phyloP scores from a whole-genome alignment of 768 basidiomycete genomes.

The Dioszegia hungarica region DNA sequence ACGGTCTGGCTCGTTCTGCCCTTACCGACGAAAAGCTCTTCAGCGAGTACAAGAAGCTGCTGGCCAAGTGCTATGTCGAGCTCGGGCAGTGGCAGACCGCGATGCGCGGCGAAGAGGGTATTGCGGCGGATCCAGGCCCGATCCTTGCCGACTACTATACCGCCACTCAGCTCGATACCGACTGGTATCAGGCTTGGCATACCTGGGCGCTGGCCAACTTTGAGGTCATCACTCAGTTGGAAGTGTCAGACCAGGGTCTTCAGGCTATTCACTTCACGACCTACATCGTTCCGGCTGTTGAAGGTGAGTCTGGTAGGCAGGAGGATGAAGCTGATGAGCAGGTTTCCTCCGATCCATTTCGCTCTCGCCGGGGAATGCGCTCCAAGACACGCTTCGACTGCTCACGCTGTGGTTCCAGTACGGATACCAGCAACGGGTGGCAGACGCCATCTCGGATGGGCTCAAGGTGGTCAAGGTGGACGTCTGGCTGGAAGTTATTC shows the following conservation, averaged over 20 bases:
- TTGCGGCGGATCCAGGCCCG: conserved; percentile 55
- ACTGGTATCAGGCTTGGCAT: conserved; percentile 99
- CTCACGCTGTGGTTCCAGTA: conserved; percentile 98
- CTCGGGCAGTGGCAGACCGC: conserved; percentile 89
- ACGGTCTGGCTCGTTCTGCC: conserved; percentile 53
- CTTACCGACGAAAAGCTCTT: conserved; percentile 41
- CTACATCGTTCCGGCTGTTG: conserved; percentile 88
- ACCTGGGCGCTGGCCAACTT: conserved; percentile 97
- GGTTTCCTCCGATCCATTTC: conserved; percentile 89
- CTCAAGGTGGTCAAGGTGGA: conserved; percentile 88
- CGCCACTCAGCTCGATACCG: conserved; percentile 83
- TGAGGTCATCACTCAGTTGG: conserved; percentile 79
- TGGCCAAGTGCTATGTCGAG: conserved; percentile 97
- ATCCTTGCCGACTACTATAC: conserved; percentile 68
- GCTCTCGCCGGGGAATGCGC: conserved; percentile 77
- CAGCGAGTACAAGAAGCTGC: conserved; percentile 70
- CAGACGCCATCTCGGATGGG: conserved; percentile 77
- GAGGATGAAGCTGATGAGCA: not conserved
- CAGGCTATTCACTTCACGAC: conserved; percentile 63
- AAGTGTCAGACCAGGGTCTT: conserved; percentile 61
- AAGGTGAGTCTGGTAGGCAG: conserved; percentile 41
- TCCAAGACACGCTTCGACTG: conserved; percentile 89
- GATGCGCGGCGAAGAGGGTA: conserved; percentile 68
- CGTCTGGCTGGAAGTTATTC: conserved; percentile 98
- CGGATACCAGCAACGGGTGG: conserved; percentile 83